These are phyloP conservation scores for Coemansia guatemalensis DNA, from an alignment of 192 early-diverging fungal species.

Conservation along the genomic window DNA sequence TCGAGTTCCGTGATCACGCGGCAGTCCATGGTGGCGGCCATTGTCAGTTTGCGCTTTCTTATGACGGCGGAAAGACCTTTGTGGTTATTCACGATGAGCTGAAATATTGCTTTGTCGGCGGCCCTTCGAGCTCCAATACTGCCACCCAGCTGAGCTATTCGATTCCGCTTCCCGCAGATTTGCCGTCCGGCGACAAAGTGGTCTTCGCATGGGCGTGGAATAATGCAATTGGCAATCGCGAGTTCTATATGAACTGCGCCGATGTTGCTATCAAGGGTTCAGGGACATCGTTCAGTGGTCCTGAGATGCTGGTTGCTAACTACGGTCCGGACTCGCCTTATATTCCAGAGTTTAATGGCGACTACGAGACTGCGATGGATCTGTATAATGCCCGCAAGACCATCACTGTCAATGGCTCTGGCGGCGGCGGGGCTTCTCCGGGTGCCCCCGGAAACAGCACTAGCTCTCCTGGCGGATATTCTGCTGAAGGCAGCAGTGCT, in stretches of 20 bases:
- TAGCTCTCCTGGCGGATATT: neutral
- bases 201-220: slow-evolving; percentile 68
- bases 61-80: slow-evolving; percentile 63
- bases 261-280: slow-evolving; percentile 57
- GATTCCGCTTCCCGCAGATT: slow-evolving; percentile 55
- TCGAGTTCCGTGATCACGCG: slow-evolving; percentile 50
- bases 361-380: slow-evolving; percentile 52
- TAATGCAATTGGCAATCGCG: slow-evolving; percentile 68
- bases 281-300: slow-evolving; percentile 28
- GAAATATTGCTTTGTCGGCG: slow-evolving; percentile 54
- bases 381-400: slow-evolving; percentile 44
- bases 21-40: slow-evolving; percentile 66
- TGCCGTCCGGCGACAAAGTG: slow-evolving; percentile 53
- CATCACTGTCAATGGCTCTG: slow-evolving; percentile 52
- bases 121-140: slow-evolving; percentile 43
- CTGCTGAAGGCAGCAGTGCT: neutral
- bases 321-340: slow-evolving; percentile 54
- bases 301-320: slow-evolving; percentile 56
- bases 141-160: slow-evolving; percentile 26
- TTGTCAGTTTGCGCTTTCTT: slow-evolving; percentile 67
- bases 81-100: slow-evolving; percentile 62
- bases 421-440: neutral
- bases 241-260: slow-evolving; percentile 67
- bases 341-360: slow-evolving; percentile 54
- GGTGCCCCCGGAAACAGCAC: neutral